Percentiles rank a stretch among this genome's conserved stretches.
Evolutionary conservation across 108 stramenopile genomes (phyloP).

Genomic region (Stephanodiscus triporus): DNA sequence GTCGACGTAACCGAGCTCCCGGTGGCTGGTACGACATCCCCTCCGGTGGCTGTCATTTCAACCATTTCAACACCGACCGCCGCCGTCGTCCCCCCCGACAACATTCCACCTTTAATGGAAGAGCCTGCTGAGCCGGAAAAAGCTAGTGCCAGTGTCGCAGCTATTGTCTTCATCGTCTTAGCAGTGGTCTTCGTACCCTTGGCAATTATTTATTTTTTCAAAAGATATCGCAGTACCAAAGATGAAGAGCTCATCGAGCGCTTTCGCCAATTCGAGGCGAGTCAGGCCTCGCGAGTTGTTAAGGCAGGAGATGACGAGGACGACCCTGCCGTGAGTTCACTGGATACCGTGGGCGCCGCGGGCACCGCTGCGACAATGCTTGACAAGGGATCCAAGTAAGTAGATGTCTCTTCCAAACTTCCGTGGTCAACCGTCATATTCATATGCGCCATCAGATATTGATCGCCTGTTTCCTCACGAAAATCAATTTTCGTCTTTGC

Average conservation of each 20-base stretch:
- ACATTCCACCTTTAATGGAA: neutral
- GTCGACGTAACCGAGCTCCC: neutral
- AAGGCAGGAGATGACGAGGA: constrained; percentile 7
- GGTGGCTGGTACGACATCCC: neutral
- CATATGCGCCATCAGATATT: neutral
- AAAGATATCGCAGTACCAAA: neutral
- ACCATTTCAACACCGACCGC: too few species aligned
- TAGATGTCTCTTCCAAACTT: neutral
- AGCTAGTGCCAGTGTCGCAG: neutral
- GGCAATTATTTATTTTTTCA: neutral
- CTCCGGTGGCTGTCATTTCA: too few species aligned
- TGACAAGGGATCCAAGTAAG: neutral
- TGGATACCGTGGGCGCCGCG: constrained; percentile 28
- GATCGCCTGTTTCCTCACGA: neutral
- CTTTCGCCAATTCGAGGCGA: neutral
- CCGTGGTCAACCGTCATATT: neutral
- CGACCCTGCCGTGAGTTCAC: constrained; percentile 6
- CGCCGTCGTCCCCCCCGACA: neutral
- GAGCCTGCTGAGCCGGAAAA: neutral
- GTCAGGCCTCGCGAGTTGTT: neutral
- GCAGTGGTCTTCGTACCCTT: neutral
- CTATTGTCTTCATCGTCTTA: constrained; percentile 10
- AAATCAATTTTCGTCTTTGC: neutral
- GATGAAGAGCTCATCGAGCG: neutral
- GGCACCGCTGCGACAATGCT: constrained; percentile 9